Percentiles rank a stretch among this genome's conserved stretches.
phyloP scores from a whole-genome alignment of 2,329 filamentous ascomycete species.

The Fusarium zealandicum region DNA sequence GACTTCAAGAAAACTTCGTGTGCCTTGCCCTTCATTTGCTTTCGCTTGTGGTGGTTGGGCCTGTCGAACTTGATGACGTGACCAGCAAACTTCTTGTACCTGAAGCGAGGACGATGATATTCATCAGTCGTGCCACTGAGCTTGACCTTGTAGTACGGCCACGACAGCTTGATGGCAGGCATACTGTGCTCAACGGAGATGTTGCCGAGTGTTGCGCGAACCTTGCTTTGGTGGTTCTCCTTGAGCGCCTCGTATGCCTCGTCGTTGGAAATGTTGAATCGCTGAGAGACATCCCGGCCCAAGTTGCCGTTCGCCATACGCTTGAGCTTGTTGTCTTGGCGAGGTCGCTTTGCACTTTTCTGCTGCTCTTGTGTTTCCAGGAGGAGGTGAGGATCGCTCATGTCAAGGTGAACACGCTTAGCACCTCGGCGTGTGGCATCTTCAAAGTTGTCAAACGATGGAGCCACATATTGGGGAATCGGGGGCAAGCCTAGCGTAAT shows the following conservation, averaged over 20 bases:
- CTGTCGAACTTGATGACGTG: slow-evolving; percentile 76
- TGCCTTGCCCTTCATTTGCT: slow-evolving; percentile 80
- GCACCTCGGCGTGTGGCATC: slow-evolving; percentile 74
- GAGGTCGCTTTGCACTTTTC: slow-evolving; percentile 66
- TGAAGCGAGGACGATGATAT: slow-evolving; percentile 83
- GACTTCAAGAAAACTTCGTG: slow-evolving; percentile 81
- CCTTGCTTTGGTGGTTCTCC: slow-evolving; percentile 95
- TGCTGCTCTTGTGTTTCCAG: slow-evolving; percentile 78
- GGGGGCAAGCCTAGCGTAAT: slow-evolving; percentile 66
- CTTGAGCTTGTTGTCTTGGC: slow-evolving; percentile 64
- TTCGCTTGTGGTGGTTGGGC: slow-evolving; percentile 77
- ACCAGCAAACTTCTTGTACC: slow-evolving; percentile 72
- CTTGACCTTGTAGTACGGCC: slow-evolving; percentile 94
- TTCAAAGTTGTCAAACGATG: slow-evolving; percentile 83
- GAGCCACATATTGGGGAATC: slow-evolving; percentile 66
- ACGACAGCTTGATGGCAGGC: slow-evolving; percentile 89
- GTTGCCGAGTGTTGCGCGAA: slow-evolving; percentile 89
- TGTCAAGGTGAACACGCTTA: slow-evolving; percentile 81
- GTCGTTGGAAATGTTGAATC: slow-evolving; percentile 97
- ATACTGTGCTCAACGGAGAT: slow-evolving; percentile 94
- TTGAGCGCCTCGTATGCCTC: slow-evolving; percentile 95
- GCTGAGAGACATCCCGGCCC: slow-evolving; percentile 75
- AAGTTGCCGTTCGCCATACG: slow-evolving; percentile 73
- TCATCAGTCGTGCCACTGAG: slow-evolving; percentile 76
- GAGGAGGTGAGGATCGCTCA: slow-evolving; percentile 87